Base-by-base conservation (phyloP, 768 basidiomycete species). In the Macrolepiota fuliginosa region DNA sequence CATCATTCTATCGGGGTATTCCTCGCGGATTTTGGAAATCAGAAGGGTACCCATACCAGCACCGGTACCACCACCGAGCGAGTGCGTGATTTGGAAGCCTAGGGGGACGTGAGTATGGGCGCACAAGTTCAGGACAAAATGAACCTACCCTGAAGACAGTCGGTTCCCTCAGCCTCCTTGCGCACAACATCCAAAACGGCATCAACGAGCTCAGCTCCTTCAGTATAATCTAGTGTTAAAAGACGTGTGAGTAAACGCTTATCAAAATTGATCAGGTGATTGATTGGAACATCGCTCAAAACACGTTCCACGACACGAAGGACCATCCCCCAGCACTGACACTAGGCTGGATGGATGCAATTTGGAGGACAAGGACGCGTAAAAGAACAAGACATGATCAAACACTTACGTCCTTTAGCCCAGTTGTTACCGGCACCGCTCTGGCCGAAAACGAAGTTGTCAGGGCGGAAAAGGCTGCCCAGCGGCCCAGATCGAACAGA, bases 1-100 rank as follows among this genome's bases (percentile, higher is more conserved):
- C 96, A 98, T 98, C 96, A 99, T 99, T 60, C 97, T 84, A 77
- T 99, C 97, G 66, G 96, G 97, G 78, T 93, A 99, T 74, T 99
- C 96, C 76, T 98, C 96, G 66, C 96, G 88, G 74, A 99, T 97
- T 82, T 99, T 99, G 67, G 96, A 98, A 75, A 99, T 97, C 67
- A 99, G 79, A 57, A 99, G 90, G 50, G 97, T 98, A 76, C 97
- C 97, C 96, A 99, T 98, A 79, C 97, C 97, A 68, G 97, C 94
- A 80, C 97, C 97, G 68, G 97, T 99, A 77, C 96, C 97, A 80
- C 97, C 97, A 80, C 97, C 96, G 65, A 96, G 86, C 27, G 94
- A 98, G 82, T 98, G 96, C 63, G 96, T 96, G 76, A 98, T 94
- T 77, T 98, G 96, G 91, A 99, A 98, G 65, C 96, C 91, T 92